Base-by-base conservation (phyloP, 192 early-diverging fungal genomes). In the Lobosporangium transversale region DNA sequence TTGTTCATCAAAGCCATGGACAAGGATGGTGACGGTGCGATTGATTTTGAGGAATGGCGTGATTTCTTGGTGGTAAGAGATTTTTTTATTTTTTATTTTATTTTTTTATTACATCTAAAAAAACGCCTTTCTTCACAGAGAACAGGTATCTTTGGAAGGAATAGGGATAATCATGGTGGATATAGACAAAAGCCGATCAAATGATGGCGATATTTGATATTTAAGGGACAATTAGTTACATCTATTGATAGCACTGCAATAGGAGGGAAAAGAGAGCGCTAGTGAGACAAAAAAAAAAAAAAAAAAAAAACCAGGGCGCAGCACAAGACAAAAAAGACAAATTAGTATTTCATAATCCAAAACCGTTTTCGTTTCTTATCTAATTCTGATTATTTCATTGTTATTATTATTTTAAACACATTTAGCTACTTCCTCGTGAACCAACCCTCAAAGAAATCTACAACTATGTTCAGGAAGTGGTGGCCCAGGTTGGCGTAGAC, bases 31-130 rank as follows among this genome's bases (percentile, higher is more conserved):
- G 83, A 88, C 79, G 90, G 90, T 47, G 82, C 74, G 18, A 88
- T 93, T 36, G 85, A 85, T 58, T 93, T 82, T 68, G 65, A 82
- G 27, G 90, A 90, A 53, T 93, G 89, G 89, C 83, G 87, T 50
- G 88, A 87, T 61, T 87, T 85, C 47, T 59, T 87, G 14, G 51
- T 87, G 60, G 86, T 87, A 82, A 69, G 68, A 58, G n/a, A 30
- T 17, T 14, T 29, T 17, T 8, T 35, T 30, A 21, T 42, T 57
- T 42, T 4, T 29, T 49, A n/a, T 14, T 49, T 42, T 56, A 35
- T 17, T 55, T 9, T 30, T 35, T 53, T 53, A 8, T 27, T 10
- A 26, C 24, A 52, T 52, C 24, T 26, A 23, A 52, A 14, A 20
- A 27, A 17, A n/a, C 23, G 20, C 20, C 8, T 21, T 42, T n/a